Percentiles rank a stretch among this genome's conserved stretches.
Conservation (phyloP, 1,284 basidiomycete species). For the Ustilago bromivora region DNA sequence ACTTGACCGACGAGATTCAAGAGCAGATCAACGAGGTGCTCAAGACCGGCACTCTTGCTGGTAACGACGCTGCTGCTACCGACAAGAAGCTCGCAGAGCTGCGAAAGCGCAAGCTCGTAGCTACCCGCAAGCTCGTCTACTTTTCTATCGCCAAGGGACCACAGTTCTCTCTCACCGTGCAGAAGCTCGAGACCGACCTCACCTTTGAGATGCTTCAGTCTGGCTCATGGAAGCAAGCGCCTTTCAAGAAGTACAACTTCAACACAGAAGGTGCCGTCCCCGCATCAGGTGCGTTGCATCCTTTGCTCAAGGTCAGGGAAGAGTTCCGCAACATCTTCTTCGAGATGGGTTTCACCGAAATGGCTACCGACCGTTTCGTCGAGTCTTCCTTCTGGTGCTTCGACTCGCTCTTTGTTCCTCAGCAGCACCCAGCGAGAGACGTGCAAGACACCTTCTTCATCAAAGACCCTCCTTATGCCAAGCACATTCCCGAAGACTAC, state of each 20-base stretch:
- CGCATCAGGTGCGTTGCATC: constrained; percentile 90
- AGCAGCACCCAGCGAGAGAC: constrained; percentile 98
- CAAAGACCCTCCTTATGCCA: constrained; percentile 86
- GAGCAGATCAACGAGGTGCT: constrained; percentile 82
- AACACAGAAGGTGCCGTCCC: constrained; percentile 93
- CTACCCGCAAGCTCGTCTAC: constrained; percentile 84
- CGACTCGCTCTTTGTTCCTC: constrained; percentile 97
- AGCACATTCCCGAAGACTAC: constrained; percentile 84
- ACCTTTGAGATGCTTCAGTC: constrained; percentile 94
- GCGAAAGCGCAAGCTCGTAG: constrained; percentile 86
- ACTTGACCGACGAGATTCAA: constrained; percentile 70
- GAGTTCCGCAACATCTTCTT: constrained; percentile 98
- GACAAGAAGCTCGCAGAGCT: constrained; percentile 72
- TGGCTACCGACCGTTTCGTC: constrained; percentile 98
- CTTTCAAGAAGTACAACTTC: constrained; percentile 99
- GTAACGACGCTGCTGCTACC: constrained; percentile 78
- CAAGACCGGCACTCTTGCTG: constrained; percentile 76
- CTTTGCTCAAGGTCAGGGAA: constrained; percentile 95
- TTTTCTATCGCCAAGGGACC: constrained; percentile 88
- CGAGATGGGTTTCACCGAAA: constrained; percentile 99
- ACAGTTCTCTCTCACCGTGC: constrained; percentile 90
- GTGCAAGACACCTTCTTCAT: constrained; percentile 99
- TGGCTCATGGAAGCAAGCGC: constrained; percentile 63
- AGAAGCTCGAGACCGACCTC: constrained; percentile 96
- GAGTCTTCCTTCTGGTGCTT: constrained; percentile 99